A percentile compares a stretch with the other conserved stretches of the same genome.
Evolutionary conservation across 2,329 filamentous ascomycete genomes (phyloP).

Genomic region (Hypoxylon sp.): DNA sequence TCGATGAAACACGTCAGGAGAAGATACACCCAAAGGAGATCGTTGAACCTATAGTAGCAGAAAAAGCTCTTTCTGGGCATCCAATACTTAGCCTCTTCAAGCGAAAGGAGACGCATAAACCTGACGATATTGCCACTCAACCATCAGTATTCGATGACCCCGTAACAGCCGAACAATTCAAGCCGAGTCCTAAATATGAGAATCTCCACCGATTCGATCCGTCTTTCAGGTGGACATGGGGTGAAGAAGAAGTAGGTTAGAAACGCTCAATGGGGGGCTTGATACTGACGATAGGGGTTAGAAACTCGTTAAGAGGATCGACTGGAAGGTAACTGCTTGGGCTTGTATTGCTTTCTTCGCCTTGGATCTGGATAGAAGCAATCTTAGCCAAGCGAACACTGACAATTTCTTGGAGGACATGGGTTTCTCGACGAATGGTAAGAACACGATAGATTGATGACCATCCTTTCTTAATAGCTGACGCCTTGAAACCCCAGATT

Average conservation of each 20-base stretch:
- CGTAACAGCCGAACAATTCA: slow-evolving; percentile 57
- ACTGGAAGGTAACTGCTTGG: slow-evolving; percentile 65
- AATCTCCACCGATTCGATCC: slow-evolving; percentile 54
- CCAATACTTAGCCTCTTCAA: slow-evolving; percentile 47
- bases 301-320: slow-evolving; percentile 58
- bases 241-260: slow-evolving; percentile 45
- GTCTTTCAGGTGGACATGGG: slow-evolving; percentile 53
- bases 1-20: slow-evolving; percentile 15
- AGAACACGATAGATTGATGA: not conserved
- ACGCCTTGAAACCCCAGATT: slow-evolving; percentile 28
- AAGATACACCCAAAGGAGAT: slow-evolving; percentile 7
- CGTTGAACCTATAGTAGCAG: not conserved
- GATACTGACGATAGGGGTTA: not conserved
- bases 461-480: slow-evolving; percentile 38
- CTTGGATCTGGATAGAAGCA: slow-evolving; percentile 65
- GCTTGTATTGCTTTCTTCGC: slow-evolving; percentile 69
- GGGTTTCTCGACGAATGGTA: slow-evolving; percentile 54
- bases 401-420: slow-evolving; percentile 56
- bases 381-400: slow-evolving; percentile 58
- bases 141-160: slow-evolving; percentile 62
- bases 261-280: slow-evolving; percentile 2
- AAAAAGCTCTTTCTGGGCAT: slow-evolving; percentile 6
- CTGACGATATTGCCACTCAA: slow-evolving; percentile 57
- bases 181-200: slow-evolving; percentile 51
- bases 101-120: slow-evolving; percentile 36